Base-by-base conservation (phyloP, 2,329 filamentous ascomycete genomes). In the Diaporthe amygdali region DNA sequence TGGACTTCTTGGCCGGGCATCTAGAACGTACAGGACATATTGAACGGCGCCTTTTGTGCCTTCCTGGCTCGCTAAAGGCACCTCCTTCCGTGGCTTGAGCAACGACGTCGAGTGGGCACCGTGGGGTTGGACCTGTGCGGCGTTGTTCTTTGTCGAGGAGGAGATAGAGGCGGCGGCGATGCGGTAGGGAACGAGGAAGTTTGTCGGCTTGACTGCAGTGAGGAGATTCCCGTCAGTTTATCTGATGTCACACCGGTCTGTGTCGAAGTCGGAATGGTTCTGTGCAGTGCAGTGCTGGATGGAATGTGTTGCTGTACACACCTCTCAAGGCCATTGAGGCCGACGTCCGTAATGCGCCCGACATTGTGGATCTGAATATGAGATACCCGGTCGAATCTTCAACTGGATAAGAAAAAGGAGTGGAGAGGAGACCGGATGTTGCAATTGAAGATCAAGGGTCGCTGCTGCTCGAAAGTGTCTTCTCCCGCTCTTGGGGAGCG, bases 21-120 rank as follows among this genome's bases (percentile, higher is more conserved):
- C 8, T 39, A 67, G 17, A 17, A 90, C 93, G 76, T 93, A 96
- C 93, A 97, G 87, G 75, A 93, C 94, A 82, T 95, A 96, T 91
- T 97, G 93, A 78, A 96, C 86, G 72, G 90, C 90, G 77, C 93
- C 91, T 87, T 96, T 94, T 83, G 92, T 94, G 75, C 87, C 87
- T 83, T 94, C 92, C 84, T 97, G 91, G 82, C 92, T 95, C 74
- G 92, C 86, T 72, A 96, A 86, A 74, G 90, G 91, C 70, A 96
- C 93, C 84, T 96, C 92, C 80, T 88, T 89, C 77, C 91, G 89
- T 77, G 85, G 79, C 83, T 86, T 79, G 84, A 87, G 80, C 79
- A 91, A 76, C 83, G 88, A 80, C 80, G 76, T 78, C 67, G 75
- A 80, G 51, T 89, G 84, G 72, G 87, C 85, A 71, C 85, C 85